These are phyloP conservation scores for Corinectria fuckeliana DNA, from an alignment of 2,329 filamentous ascomycete genomes.

Conservation along the genomic window DNA sequence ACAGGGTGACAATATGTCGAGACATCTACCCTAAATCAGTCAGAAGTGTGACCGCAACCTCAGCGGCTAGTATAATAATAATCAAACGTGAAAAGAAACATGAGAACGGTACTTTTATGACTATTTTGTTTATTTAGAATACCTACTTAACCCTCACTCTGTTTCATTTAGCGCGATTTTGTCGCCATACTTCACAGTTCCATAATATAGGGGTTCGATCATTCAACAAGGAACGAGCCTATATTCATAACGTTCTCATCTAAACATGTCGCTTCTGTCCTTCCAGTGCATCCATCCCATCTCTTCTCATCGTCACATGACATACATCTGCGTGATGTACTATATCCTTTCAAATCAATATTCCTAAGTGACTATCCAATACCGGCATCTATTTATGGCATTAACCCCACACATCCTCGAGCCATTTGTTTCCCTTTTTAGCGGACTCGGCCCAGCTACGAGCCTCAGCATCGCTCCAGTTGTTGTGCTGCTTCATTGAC, in stretches of 20 bases:
- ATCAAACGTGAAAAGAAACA: no score
- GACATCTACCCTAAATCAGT: no score
- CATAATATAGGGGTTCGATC: not conserved
- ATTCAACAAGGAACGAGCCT: not conserved
- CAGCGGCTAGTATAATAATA: no score
- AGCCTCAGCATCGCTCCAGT: constrained; percentile 48
- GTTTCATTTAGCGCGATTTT: no score
- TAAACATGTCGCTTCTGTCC: not conserved
- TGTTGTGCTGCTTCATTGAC: constrained; percentile 43
- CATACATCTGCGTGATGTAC: not conserved
- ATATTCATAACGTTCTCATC: not conserved
- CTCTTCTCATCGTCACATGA: not conserved
- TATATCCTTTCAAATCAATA: not conserved
- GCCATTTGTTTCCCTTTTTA: constrained; percentile 59
- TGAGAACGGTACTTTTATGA: no score
- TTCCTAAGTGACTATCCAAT: not conserved
- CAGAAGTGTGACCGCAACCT: no score
- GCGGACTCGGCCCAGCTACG: constrained; percentile 54
- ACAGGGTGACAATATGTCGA: no score
- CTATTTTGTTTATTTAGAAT: no score
- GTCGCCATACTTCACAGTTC: no score
- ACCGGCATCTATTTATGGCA: not conserved
- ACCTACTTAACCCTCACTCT: no score
- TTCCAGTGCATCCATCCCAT: not conserved
- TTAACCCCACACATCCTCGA: constrained; percentile 60